Evolutionary conservation across 176 grass and related monocot genomes (phyloP), one percentile per base, ranked within the genome.

Genomic region (Phragmites australis): DNA sequence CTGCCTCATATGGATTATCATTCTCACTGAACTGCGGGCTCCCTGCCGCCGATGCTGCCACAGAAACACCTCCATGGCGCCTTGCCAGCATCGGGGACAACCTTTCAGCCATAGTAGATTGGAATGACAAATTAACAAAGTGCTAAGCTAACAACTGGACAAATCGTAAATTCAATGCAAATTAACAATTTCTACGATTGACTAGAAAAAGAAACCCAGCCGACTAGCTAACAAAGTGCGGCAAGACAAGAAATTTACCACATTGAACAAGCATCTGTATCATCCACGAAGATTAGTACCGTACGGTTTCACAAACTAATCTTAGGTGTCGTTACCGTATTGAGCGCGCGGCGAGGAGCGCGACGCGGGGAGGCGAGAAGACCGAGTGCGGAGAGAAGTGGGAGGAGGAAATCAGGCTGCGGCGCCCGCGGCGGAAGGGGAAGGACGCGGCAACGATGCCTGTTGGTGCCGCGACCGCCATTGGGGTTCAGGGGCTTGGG

Each of bases 1-100:
- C 66, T 88, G 93, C 90, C 85, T 84, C 80, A 17, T 90, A 85
- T 12, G 86, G 85, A 58, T 87, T 87, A 45, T 88, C 87, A 71
- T 87, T 82, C 46, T 88, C 82, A 21, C 42, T 29, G 8, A 75
- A 84, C 23, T 80, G 31, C 8, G 85, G 66, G 51, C 61, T 75
- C 78, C 82, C 88, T 9, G 82, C 85, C 14, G 85, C 77, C 6
- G 86, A 89, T 42, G 81, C 68, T 27, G 84, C 81, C 21, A 45
- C 70, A 58, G 62, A 58, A 41, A 74, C 84, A 47, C 81, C 22
- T 53, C 55, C 17, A 86, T 72, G 31, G 46, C 52, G 79, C 32
- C 55, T 97, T 18, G 18, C 43, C 7, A 60, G 71, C 7, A 62
- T 44, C 25, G 71, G 41, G 64, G 13, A 75, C 23, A 90, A 49